These are phyloP conservation scores for Lenwebbia sp. DNA, from an alignment of 345 rosid genomes.

Conservation along the genomic window DNA sequence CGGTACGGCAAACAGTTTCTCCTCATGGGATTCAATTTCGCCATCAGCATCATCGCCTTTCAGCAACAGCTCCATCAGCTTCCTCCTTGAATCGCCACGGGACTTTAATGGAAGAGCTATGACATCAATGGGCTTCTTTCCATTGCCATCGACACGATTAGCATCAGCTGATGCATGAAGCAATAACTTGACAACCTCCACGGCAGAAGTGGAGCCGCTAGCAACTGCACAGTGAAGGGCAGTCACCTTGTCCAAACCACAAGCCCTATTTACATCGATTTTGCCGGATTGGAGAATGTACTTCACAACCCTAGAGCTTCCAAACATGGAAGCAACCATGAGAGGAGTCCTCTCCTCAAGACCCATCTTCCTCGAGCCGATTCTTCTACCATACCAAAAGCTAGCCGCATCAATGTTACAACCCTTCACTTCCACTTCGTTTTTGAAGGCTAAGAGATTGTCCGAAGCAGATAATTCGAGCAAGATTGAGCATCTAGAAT, in stretches of 20 bases:
- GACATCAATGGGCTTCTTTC: slow-evolving; percentile 61
- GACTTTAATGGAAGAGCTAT: slow-evolving; percentile 24
- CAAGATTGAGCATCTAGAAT: slow-evolving; percentile 28
- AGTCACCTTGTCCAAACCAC: slow-evolving; percentile 64
- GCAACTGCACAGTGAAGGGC: slow-evolving; percentile 95
- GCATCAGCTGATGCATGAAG: slow-evolving; percentile 60
- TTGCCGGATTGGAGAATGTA: slow-evolving; percentile 41
- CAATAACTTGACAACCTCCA: slow-evolving; percentile 54
- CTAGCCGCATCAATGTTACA: slow-evolving; percentile 37
- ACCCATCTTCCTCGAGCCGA: slow-evolving; percentile 80
- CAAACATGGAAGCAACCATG: slow-evolving; percentile 77
- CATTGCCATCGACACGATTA: slow-evolving; percentile 41
- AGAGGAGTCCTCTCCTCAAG: slow-evolving; percentile 76
- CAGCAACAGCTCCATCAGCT: slow-evolving; percentile 44
- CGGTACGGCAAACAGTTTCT: slow-evolving; percentile 30
- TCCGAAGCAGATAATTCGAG: slow-evolving; percentile 75
- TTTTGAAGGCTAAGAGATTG: slow-evolving; percentile 43
- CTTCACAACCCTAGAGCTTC: slow-evolving; percentile 47
- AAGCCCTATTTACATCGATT: slow-evolving; percentile 51
- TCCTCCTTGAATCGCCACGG: slow-evolving; percentile 28
- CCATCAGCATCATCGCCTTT: slow-evolving; percentile 26
- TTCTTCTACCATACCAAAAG: slow-evolving; percentile 70
- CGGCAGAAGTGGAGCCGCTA: slow-evolving; percentile 42
- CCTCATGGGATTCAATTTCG: slow-evolving; percentile 6
- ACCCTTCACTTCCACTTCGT: slow-evolving; percentile 38